phyloP scores from a whole-genome alignment of 1,284 basidiomycete genomes.

The Cutaneotrichosporon dermatis region DNA sequence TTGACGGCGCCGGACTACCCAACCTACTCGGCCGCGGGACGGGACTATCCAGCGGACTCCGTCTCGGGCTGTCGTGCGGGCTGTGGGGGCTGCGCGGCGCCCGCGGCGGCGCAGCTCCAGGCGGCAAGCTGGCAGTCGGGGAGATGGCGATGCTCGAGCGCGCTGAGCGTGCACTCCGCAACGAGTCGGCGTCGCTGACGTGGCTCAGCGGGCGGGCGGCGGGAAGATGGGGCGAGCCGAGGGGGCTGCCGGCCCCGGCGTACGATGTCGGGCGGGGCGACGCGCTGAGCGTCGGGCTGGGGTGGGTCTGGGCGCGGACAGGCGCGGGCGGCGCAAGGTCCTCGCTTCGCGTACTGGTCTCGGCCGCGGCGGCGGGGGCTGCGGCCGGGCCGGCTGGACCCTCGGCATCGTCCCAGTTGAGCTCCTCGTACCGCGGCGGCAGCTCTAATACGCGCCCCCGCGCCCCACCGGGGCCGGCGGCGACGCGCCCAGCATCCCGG shows the following conservation, averaged over 20 bases:
- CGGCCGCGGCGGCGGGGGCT: neutral
- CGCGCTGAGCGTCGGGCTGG: too few relatives aligned
- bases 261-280: too few relatives aligned
- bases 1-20: too few relatives aligned
- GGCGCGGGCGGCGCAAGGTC: too few relatives aligned
- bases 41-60: neutral
- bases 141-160: neutral
- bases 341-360: neutral
- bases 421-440: slow-evolving; percentile 45
- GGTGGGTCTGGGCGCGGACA: too few relatives aligned
- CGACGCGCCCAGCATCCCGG: slow-evolving; percentile 39
- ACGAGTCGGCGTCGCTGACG: too few relatives aligned
- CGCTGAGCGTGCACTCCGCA: neutral
- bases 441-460: slow-evolving; percentile 30
- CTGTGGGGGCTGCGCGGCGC: neutral
- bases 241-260: too few relatives aligned
- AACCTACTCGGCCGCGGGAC: neutral
- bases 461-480: neutral
- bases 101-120: neutral
- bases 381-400: neutral
- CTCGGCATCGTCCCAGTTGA: slow-evolving; percentile 33
- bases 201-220: too few relatives aligned
- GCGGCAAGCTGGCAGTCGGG: neutral
- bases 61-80: neutral
- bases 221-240: too few relatives aligned